Conservation (phyloP, 1,284 basidiomycete genomes). For the Tylopilus orsonianus region DNA sequence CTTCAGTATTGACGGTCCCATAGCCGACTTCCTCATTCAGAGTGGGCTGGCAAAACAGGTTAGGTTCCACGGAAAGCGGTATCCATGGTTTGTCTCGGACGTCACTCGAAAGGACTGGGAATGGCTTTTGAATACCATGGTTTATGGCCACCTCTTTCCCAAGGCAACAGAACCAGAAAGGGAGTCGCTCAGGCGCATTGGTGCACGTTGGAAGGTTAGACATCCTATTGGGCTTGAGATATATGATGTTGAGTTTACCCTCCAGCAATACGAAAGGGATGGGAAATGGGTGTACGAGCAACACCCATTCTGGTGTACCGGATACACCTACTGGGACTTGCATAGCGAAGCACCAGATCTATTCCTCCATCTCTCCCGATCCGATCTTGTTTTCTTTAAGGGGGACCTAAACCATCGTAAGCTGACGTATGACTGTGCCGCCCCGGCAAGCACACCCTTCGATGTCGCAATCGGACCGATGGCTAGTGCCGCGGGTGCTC, state of each 20-base stretch:
- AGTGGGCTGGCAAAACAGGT: conserved; percentile 84
- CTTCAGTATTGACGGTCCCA: conserved; percentile 4
- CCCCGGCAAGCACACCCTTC: conserved; percentile 89
- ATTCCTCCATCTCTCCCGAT: conserved; percentile 88
- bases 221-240: conserved; percentile 1
- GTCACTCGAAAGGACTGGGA: conserved; percentile 97
- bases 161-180: conserved; percentile 78
- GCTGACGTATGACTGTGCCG: conserved; percentile 91
- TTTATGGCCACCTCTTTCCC: conserved; percentile 87
- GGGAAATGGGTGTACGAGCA: conserved; percentile 96
- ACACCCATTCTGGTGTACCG: conserved; percentile 96
- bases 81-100: conserved; percentile 95
- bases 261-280: conserved; percentile 86
- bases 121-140: conserved; percentile 88
- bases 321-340: conserved; percentile 94
- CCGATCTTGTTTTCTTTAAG: conserved; percentile 95
- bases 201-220: conserved; percentile 85
- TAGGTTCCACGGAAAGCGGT: conserved; percentile 91
- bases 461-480: conserved; percentile 92
- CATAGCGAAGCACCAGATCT: conserved; percentile 90
- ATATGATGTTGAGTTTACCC: conserved; percentile 10
- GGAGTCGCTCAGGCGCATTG: conserved; percentile 80
- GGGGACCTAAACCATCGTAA: conserved; percentile 93
- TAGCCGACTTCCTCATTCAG: conserved; percentile 89
- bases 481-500: conserved; percentile 86